Evolutionary conservation across 768 basidiomycete genomes (phyloP).

Genomic region (Boletus vinaceobasis): DNA sequence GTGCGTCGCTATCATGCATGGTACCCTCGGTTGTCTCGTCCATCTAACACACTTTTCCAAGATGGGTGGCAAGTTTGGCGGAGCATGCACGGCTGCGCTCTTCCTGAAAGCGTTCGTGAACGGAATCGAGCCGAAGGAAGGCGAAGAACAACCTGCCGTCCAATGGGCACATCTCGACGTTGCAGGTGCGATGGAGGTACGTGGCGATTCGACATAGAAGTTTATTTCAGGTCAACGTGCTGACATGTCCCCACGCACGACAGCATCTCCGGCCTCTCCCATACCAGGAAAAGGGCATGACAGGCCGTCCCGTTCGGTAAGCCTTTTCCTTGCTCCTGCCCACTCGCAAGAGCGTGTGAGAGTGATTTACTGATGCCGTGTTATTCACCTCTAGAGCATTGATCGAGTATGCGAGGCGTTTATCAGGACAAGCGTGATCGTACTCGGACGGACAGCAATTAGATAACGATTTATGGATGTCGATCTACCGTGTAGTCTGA

Average conservation of each 20-base stretch:
- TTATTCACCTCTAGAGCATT: conserved; percentile 22
- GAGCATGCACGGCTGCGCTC: conserved; percentile 77
- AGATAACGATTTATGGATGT: conserved; percentile 1
- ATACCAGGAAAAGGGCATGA: conserved; percentile 76
- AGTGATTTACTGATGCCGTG: not conserved
- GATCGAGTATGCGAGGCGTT: conserved; percentile 32
- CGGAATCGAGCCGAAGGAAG: conserved; percentile 63
- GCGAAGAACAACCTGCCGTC: conserved; percentile 47
- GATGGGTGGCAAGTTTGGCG: conserved; percentile 71
- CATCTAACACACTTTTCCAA: conserved; percentile 26
- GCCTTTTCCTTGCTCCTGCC: conserved; percentile 18
- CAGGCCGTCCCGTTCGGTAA: conserved; percentile 74
- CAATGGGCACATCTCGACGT: conserved; percentile 91
- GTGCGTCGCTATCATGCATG: not conserved
- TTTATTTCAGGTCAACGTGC: not conserved
- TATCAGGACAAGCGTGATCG: conserved; percentile 18
- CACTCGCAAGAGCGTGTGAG: too few relatives aligned
- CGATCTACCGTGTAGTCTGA: not conserved
- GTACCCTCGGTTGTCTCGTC: not conserved
- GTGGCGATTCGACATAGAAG: conserved; percentile 19
- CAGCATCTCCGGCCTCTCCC: conserved; percentile 51
- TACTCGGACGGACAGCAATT: not conserved
- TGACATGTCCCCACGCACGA: not conserved
- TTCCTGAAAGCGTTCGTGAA: conserved; percentile 84
- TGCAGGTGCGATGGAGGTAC: conserved; percentile 71